A percentile compares a stretch with the other conserved stretches of the same genome.
These are phyloP conservation scores for Boletus rubropictus DNA, from an alignment of 768 basidiomycete genomes.

Conservation along the genomic window DNA sequence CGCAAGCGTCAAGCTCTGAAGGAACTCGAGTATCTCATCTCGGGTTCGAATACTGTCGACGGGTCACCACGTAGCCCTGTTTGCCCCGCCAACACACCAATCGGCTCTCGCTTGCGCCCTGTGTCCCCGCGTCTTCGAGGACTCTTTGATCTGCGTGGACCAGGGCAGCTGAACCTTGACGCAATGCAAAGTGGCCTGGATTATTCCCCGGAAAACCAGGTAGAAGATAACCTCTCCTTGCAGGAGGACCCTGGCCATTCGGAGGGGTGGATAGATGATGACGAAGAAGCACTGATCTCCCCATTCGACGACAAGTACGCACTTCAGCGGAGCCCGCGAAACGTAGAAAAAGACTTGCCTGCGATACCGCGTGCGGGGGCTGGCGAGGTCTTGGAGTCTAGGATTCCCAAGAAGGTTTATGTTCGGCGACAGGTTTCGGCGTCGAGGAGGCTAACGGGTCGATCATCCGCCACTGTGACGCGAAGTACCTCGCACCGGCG, in stretches of 20 bases:
- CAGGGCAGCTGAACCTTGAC: slow-evolving; percentile 21
- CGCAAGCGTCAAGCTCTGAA: slow-evolving; percentile 19
- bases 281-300: slow-evolving; percentile 19
- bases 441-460: slow-evolving; percentile 9
- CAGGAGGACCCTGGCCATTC: slow-evolving; percentile 8
- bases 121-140: slow-evolving; percentile 28
- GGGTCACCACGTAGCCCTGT: slow-evolving; percentile 14
- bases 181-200: slow-evolving; percentile 22
- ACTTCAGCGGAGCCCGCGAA: slow-evolving; percentile 2
- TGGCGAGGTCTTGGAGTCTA: slow-evolving; percentile 7
- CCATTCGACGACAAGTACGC: slow-evolving; percentile 25
- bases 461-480: not conserved
- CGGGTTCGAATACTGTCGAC: slow-evolving; percentile 6
- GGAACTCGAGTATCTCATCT: slow-evolving; percentile 22
- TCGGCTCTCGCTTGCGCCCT: slow-evolving; percentile 7
- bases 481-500: slow-evolving; percentile 14
- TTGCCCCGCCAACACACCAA: slow-evolving; percentile 23
- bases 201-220: slow-evolving; percentile 17
- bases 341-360: slow-evolving; percentile 15
- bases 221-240: slow-evolving; percentile 1
- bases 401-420: slow-evolving; percentile 19
- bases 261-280: slow-evolving; percentile 25
- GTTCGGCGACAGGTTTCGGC: slow-evolving; percentile 15
- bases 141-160: slow-evolving; percentile 27
- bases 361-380: slow-evolving; percentile 5